phyloP scores from a whole-genome alignment of 228 moss, liverwort and hornwort genomes.

The Sphagnum fallax region DNA sequence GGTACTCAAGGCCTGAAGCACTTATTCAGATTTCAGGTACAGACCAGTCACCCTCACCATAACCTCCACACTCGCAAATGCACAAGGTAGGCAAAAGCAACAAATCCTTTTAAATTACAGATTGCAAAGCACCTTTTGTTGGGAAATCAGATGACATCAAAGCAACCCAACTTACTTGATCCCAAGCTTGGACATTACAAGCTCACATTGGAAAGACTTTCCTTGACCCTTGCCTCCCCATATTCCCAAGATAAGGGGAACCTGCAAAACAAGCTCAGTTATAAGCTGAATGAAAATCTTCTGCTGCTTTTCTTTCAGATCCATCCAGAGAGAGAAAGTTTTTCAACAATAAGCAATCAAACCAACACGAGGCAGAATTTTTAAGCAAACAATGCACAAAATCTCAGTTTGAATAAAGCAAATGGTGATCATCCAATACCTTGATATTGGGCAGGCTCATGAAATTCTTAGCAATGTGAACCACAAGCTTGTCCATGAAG shows the following conservation, averaged over 20 bases:
- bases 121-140: too few relatives aligned
- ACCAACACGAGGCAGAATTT: too few relatives aligned
- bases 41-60: too few relatives aligned
- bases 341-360: neutral
- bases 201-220: conserved; percentile 90
- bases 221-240: conserved; percentile 99
- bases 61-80: too few relatives aligned
- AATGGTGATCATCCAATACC: neutral
- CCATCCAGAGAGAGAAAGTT: neutral
- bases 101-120: too few relatives aligned
- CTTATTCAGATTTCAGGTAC: too few relatives aligned
- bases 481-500: conserved; percentile 92
- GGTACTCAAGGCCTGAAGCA: too few relatives aligned
- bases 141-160: too few relatives aligned
- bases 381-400: too few relatives aligned
- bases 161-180: conserved; percentile 47
- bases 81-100: too few relatives aligned
- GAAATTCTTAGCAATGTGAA: conserved; percentile 90
- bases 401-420: too few relatives aligned
- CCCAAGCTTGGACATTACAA: conserved; percentile 79
- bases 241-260: conserved; percentile 82
- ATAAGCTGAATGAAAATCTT: too few relatives aligned
- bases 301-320: neutral
- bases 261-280: neutral
- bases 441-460: conserved; percentile 84